Percentiles rank a stretch among this genome's conserved stretches.
Evolutionary conservation across 2,329 filamentous ascomycete genomes (phyloP).

Genomic region (Trichoderma gracile): DNA sequence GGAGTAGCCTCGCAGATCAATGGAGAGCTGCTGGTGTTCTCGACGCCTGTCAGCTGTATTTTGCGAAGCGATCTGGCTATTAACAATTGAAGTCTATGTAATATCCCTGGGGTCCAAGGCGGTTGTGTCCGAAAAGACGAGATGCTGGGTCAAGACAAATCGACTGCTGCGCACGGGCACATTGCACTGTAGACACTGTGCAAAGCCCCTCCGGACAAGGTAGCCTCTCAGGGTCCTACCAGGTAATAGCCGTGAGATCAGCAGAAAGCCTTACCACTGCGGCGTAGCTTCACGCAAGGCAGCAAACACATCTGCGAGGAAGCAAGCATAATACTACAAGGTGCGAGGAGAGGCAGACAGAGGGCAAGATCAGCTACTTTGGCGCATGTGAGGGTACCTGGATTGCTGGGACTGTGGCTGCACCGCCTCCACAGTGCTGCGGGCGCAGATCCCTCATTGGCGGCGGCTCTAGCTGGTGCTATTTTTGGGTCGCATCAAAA

Average conservation of each 20-base stretch:
- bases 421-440: slow-evolving; percentile 24
- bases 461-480: background rate
- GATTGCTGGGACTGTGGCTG: slow-evolving; percentile 16
- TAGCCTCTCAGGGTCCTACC: too few species aligned
- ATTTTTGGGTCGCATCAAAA: slow-evolving; percentile 22
- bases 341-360: background rate
- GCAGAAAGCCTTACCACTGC: slow-evolving; percentile 17
- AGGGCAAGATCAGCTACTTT: background rate
- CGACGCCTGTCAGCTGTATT: background rate
- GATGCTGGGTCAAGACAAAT: background rate
- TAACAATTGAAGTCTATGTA: background rate
- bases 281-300: slow-evolving; percentile 2
- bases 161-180: slow-evolving; percentile 1
- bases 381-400: background rate
- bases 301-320: background rate
- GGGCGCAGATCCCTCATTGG: slow-evolving; percentile 17
- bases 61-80: background rate
- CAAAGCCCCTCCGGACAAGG: background rate
- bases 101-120: background rate
- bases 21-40: background rate
- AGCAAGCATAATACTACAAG: background rate
- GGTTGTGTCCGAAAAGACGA: too few species aligned
- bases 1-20: background rate
- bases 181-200: background rate
- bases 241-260: slow-evolving; percentile 1